phyloP scores from a whole-genome alignment of 108 stramenopile species.

The Seminavis robusta region DNA sequence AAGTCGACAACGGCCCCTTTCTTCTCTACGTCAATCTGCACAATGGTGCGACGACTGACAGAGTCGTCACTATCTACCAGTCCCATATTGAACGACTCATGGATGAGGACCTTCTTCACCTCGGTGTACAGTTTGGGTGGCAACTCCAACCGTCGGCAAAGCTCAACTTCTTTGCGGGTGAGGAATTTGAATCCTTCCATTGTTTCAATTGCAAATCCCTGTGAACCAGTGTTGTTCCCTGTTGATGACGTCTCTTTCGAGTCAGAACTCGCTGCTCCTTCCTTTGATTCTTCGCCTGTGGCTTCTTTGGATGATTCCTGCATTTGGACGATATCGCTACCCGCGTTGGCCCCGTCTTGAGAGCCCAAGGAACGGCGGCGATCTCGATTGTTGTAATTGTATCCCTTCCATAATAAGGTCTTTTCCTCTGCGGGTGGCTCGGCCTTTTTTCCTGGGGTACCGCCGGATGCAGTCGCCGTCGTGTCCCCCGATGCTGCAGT shows the following conservation, averaged over 20 bases:
- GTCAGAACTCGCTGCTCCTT: not conserved
- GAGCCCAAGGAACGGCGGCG: too few relatives aligned
- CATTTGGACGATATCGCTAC: too few relatives aligned
- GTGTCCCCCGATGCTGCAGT: not conserved
- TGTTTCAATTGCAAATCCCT: too few relatives aligned
- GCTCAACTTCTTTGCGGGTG: slow-evolving; percentile 56
- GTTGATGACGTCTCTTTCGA: not conserved
- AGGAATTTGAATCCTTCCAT: slow-evolving; percentile 65
- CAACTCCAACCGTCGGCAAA: slow-evolving; percentile 58
- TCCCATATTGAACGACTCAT: slow-evolving; percentile 60
- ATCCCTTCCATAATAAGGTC: slow-evolving; percentile 44
- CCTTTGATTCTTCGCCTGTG: too few relatives aligned
- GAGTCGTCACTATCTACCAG: slow-evolving; percentile 49
- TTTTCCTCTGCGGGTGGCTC: not conserved
- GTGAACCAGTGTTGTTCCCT: too few relatives aligned
- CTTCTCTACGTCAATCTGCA: slow-evolving; percentile 72
- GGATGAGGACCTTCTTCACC: slow-evolving; percentile 76
- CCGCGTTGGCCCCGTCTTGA: too few relatives aligned
- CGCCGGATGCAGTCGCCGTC: not conserved
- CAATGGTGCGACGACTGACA: slow-evolving; percentile 33
- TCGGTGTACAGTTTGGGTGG: slow-evolving; percentile 68
- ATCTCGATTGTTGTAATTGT: slow-evolving; percentile 28
- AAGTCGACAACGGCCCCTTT: slow-evolving; percentile 75
- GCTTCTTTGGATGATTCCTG: too few relatives aligned
- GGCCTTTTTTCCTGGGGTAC: not conserved